Percentiles rank a stretch among this genome's conserved stretches.
These are phyloP conservation scores for Lenwebbia sp. DNA, from an alignment of 345 rosid species.

Conservation along the genomic window DNA sequence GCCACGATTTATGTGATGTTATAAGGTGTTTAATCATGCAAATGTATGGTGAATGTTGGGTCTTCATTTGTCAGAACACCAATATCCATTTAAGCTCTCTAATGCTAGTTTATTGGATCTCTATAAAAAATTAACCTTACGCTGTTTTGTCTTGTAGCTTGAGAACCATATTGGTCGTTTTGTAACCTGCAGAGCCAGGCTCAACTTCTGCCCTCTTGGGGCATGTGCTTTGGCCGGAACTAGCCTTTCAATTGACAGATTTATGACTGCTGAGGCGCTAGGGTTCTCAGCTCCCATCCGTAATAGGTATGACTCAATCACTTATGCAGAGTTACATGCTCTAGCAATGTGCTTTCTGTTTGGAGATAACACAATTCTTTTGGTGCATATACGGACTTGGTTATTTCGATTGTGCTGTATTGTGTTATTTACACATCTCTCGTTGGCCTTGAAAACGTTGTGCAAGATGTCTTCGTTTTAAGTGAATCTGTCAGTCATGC, in stretches of 20 bases:
- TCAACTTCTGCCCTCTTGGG: slow-evolving; percentile 84
- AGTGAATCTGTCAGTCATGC: background rate
- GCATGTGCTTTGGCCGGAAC: slow-evolving; percentile 99
- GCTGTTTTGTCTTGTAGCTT: slow-evolving; percentile 39
- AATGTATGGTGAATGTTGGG: too few relatives aligned
- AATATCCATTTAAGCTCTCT: background rate
- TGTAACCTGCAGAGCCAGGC: slow-evolving; percentile 57
- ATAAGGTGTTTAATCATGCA: background rate
- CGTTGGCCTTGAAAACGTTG: background rate
- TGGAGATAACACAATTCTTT: background rate
- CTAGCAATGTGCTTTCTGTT: background rate
- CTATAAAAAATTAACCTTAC: background rate
- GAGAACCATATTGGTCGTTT: slow-evolving; percentile 88
- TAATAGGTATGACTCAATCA: slow-evolving; percentile 51
- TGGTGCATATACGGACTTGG: background rate
- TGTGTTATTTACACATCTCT: background rate
- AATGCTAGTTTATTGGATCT: background rate
- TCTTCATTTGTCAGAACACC: background rate
- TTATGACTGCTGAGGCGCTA: slow-evolving; percentile 64
- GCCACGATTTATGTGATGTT: background rate
- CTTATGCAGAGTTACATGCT: background rate
- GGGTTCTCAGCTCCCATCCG: slow-evolving; percentile 85
- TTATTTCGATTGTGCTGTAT: background rate
- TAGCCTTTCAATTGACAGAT: slow-evolving; percentile 85
- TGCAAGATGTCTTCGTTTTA: background rate